A percentile compares a stretch with the other conserved stretches of the same genome.
Conservation (phyloP, 192 early-diverging fungal species). For the Pilobolus umbonatus region DNA sequence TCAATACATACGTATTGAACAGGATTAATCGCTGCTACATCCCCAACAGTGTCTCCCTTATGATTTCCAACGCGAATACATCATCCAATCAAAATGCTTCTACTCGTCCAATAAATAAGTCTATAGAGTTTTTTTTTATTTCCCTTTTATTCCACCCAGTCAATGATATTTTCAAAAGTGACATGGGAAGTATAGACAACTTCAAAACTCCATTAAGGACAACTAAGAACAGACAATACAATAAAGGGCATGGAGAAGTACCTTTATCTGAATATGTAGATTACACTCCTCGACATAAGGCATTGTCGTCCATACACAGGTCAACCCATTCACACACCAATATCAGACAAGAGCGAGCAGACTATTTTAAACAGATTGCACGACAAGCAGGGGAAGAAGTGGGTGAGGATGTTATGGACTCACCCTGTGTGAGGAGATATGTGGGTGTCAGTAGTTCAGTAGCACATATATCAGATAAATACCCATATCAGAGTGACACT, state of each 20-base stretch:
- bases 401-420: conserved; percentile 24
- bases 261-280: conserved; percentile 27
- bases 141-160: too few relatives aligned
- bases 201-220: too few relatives aligned
- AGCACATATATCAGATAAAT: background rate
- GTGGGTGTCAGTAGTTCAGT: conserved; percentile 11
- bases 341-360: conserved; percentile 9
- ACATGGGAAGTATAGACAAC: too few relatives aligned
- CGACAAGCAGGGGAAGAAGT: background rate
- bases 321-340: background rate
- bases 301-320: background rate
- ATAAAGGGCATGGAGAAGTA: background rate
- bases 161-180: too few relatives aligned
- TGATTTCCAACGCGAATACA: too few relatives aligned
- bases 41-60: too few relatives aligned
- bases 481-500: background rate
- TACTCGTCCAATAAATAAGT: too few relatives aligned
- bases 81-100: too few relatives aligned
- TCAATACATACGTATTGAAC: too few relatives aligned
- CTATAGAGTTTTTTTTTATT: too few relatives aligned
- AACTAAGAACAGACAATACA: too few relatives aligned
- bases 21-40: too few relatives aligned
- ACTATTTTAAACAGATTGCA: conserved; percentile 15
- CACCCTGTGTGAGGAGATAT: conserved; percentile 20
- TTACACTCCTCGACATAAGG: conserved; percentile 27